Conservation (phyloP, 1,284 basidiomycete species). For the Sporisorium scitamineum region DNA sequence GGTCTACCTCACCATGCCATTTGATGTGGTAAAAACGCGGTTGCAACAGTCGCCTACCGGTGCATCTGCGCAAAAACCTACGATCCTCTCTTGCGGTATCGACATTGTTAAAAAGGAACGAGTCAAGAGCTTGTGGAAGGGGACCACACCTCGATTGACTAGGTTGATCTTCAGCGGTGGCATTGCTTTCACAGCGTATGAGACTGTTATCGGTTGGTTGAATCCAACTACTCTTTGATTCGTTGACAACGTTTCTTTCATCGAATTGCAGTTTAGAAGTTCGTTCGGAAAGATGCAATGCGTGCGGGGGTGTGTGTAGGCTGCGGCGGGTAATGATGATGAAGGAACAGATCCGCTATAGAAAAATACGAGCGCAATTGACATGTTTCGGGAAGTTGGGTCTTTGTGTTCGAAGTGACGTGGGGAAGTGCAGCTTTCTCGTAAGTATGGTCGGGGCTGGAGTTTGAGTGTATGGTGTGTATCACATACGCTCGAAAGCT, state of each 20-base stretch:
- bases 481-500: too few relatives aligned
- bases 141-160: conserved; percentile 87
- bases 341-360: too few relatives aligned
- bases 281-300: neutral
- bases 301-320: too few relatives aligned
- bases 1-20: conserved; percentile 73
- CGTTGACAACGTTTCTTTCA: neutral
- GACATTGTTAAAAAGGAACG: conserved; percentile 87
- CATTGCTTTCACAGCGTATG: conserved; percentile 51
- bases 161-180: conserved; percentile 74
- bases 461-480: too few relatives aligned
- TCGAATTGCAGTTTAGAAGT: neutral
- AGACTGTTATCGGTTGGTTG: conserved; percentile 31
- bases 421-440: too few relatives aligned
- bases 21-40: conserved; percentile 93
- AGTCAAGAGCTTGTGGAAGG: conserved; percentile 89
- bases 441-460: too few relatives aligned
- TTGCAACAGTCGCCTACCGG: conserved; percentile 80
- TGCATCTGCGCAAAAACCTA: conserved; percentile 79
- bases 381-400: too few relatives aligned
- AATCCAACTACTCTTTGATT: conserved; percentile 1
- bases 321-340: too few relatives aligned
- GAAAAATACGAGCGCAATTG: too few relatives aligned
- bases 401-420: too few relatives aligned
- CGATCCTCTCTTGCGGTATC: conserved; percentile 78